Evolutionary conservation across 768 basidiomycete species (phyloP), one percentile per base, ranked within the genome.

Genomic region (Panus rudis): DNA sequence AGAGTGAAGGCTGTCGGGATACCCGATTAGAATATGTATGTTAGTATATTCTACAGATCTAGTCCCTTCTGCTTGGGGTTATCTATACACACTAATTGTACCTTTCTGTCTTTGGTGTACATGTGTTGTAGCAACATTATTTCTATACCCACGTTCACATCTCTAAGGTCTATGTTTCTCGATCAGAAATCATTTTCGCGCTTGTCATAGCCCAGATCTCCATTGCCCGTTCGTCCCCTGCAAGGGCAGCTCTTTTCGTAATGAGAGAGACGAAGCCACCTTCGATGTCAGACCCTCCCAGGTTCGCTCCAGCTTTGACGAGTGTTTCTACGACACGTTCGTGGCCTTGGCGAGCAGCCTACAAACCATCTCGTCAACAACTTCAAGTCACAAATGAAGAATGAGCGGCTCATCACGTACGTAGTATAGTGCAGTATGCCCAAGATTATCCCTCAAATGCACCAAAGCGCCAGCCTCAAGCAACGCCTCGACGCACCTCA

Each of bases 371-470:
- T 14, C 23, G 45, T 25, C 45, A 24, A 11, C 16, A 24, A 19
- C 14, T 23, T 21, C 30, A 10, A 19, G 20, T 11, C 21, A 37
- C 19, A 34, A 35, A 41, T 39, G 26, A 16, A 27, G 38, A 24
- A 17, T 28, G 14, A 37, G 33, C 31, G 13, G 33, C 33, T 7
- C n/a, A 17, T 8, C 23, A 60, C 78, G 53, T 49, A 86, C 86
- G 62, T 90, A 85, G 62, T 91, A 92, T 13, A 92, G 66, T 3
- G 87, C 75, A 12, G 90, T 91, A 54, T 92, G 89, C 2, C 87
- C 91, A 34, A 92, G 68, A 1, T 63, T 57, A 58, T 93, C 91
- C 43, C 91, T 72, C 7, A 85, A 66, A 60, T 93, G 90, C 17
- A 92, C 90, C 12, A 89, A 66, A 1, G 89, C 87, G 4, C 90